Evolutionary conservation across 805 yeast species (phyloP).

Genomic region (Lipomyces spencermartinsiae): DNA sequence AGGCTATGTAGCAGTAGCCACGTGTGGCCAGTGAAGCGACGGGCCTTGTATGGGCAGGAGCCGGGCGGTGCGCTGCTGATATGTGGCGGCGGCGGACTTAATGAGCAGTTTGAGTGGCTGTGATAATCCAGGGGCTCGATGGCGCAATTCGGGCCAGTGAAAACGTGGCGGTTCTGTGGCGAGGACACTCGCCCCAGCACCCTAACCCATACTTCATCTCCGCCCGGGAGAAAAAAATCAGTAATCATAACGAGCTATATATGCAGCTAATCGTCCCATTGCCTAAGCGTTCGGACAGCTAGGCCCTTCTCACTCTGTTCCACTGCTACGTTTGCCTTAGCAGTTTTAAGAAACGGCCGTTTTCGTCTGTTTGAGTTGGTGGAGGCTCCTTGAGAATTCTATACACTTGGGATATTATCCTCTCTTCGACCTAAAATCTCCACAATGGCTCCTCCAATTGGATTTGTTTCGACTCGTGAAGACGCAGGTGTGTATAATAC

Average conservation of each 20-base stretch:
- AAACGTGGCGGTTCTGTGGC: background rate
- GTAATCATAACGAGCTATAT: background rate
- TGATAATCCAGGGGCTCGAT: background rate
- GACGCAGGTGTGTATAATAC: slow-evolving; percentile 31
- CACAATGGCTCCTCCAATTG: slow-evolving; percentile 31
- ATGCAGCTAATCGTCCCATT: background rate
- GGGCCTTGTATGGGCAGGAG: background rate
- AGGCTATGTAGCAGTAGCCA: background rate
- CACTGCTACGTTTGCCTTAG: background rate
- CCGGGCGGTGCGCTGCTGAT: background rate
- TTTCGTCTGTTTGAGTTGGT: background rate
- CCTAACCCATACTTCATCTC: background rate
- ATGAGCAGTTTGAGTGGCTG: slow-evolving; percentile 5
- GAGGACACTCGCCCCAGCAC: background rate
- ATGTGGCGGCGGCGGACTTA: slow-evolving; percentile 1
- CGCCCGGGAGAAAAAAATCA: background rate
- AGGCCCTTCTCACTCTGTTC: background rate
- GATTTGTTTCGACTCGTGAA: slow-evolving; percentile 32
- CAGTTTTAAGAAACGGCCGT: background rate
- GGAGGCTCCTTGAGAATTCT: background rate
- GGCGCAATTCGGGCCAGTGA: slow-evolving; percentile 13
- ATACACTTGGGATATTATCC: background rate
- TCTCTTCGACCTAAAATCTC: background rate
- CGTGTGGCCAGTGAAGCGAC: background rate
- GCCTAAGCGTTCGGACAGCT: slow-evolving; percentile 5